Evolutionary conservation across 2,329 filamentous ascomycete genomes (phyloP).

Genomic region (Fusarium sp.): DNA sequence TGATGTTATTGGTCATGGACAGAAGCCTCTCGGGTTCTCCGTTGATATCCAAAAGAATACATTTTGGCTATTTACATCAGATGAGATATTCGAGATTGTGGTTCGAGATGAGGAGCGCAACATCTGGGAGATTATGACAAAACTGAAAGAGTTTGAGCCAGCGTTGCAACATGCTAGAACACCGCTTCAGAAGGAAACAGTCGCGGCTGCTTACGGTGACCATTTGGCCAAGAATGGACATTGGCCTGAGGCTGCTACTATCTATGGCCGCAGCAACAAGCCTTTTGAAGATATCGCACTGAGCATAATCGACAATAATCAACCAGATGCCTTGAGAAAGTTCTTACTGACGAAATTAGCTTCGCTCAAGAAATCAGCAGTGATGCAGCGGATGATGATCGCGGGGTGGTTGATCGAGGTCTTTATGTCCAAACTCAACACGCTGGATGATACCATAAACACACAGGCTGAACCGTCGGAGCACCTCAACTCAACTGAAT

Average conservation of each 20-base stretch:
- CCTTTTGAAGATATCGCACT: constrained; percentile 96
- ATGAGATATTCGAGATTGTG: constrained; percentile 93
- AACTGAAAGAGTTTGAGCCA: constrained; percentile 85
- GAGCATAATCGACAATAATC: constrained; percentile 85
- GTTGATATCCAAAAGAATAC: constrained; percentile 95
- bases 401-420: constrained; percentile 94
- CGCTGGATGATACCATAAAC: constrained; percentile 90
- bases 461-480: constrained; percentile 85
- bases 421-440: constrained; percentile 97
- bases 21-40: constrained; percentile 82
- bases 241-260: constrained; percentile 83
- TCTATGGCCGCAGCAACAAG: constrained; percentile 96
- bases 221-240: constrained; percentile 82
- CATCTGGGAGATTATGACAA: constrained; percentile 93
- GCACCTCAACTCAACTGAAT: constrained; percentile 73
- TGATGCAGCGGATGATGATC: constrained; percentile 96
- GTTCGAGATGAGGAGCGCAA: constrained; percentile 90
- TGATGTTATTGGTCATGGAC: constrained; percentile 79
- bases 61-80: constrained; percentile 92
- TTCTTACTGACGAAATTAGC: constrained; percentile 87
- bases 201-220: constrained; percentile 92
- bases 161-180: constrained; percentile 87
- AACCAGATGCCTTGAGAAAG: constrained; percentile 88
- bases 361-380: constrained; percentile 79
- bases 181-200: constrained; percentile 82